These are phyloP conservation scores for Phaeosphaeriaceae sp. DNA, from an alignment of 2,329 filamentous ascomycete genomes.

Conservation along the genomic window DNA sequence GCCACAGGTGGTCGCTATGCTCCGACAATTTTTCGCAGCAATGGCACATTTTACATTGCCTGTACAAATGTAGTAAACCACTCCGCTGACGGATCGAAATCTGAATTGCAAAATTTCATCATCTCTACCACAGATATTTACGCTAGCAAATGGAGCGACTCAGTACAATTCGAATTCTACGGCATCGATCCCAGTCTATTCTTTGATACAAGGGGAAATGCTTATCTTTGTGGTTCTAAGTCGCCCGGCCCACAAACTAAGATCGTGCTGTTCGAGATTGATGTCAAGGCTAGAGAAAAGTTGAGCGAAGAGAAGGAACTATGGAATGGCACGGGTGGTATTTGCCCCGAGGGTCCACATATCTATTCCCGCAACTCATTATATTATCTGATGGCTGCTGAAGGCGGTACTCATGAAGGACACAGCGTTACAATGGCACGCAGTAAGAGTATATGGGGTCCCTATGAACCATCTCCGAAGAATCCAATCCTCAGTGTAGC, in stretches of 20 bases:
- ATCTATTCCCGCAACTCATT: constrained; percentile 41
- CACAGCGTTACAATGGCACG: constrained; percentile 19
- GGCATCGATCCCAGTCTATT: constrained; percentile 24
- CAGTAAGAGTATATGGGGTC: constrained; percentile 14
- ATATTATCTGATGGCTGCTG: constrained; percentile 44
- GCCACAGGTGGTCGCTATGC: constrained; percentile 29
- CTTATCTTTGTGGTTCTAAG: constrained; percentile 28
- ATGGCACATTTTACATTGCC: constrained; percentile 24
- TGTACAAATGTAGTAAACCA: constrained; percentile 20
- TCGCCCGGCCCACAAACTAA: constrained; percentile 16
- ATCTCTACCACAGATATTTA: constrained; percentile 18
- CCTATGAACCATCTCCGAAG: constrained; percentile 14
- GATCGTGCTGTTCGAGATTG: constrained; percentile 31
- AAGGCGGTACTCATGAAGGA: constrained; percentile 31
- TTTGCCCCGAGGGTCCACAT: constrained; percentile 44
- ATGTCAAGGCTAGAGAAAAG: constrained; percentile 34
- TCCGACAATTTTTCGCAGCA: constrained; percentile 20
- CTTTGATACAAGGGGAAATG: constrained; percentile 16
- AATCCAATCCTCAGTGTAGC: constrained; percentile 18
- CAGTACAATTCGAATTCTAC: constrained; percentile 15
- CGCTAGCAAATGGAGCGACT: constrained; percentile 16
- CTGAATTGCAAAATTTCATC: constrained; percentile 48
- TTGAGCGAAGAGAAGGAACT: constrained; percentile 21
- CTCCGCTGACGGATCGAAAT: constrained; percentile 52
- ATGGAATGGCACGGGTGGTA: constrained; percentile 42